Evolutionary conservation across 148 eudicot genomes (phyloP), one percentile per base, ranked within the genome.

Genomic region (Rhododendron henanense): DNA sequence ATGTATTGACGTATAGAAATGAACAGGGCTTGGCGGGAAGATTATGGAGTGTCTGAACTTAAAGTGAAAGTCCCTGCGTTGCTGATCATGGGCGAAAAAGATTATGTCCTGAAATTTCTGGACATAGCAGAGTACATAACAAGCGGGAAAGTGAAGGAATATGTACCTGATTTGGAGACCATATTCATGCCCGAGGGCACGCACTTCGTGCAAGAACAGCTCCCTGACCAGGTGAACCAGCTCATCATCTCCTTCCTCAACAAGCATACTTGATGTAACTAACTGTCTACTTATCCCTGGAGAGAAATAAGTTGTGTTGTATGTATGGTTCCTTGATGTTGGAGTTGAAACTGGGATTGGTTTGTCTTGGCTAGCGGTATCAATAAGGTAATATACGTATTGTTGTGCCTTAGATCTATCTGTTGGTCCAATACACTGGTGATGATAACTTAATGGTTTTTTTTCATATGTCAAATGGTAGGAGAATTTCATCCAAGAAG

Each of bases 131-230:
- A 85, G 21, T 87, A 84, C 88, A 86, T 89, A 77, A 57, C 83
- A 65, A 87, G 84, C 73, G 92, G 86, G 79, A 82, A 69, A 47
- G 84, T 89, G 31, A 88, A 85, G 81, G 53, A 81, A 3, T 81
- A 59, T 65, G 92, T 90, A 61, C 89, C 92, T 53, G 84, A 89
- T 53, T 88, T 88, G 83, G 89, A 89, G 55, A 81, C 51, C 55
- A 84, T 50, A 10, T 85, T 39, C 75, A 41, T 87, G 87, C 87
- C 89, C 4, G 89, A 90, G 61, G 92, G 92, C 79, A 87, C 61
- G n/a, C 92, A 88, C 77, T 90, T 90, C 28, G 87, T 90, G 13
- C 92, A 88, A 83, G 91, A 90, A 76, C 91, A 90, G 84, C 51
- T 89, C 19, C 92, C 92, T 1, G 89, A 89, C 76, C 83, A 90